Base-by-base conservation (phyloP, 164 flowering plant genomes). In the Buxus sempervirens region DNA sequence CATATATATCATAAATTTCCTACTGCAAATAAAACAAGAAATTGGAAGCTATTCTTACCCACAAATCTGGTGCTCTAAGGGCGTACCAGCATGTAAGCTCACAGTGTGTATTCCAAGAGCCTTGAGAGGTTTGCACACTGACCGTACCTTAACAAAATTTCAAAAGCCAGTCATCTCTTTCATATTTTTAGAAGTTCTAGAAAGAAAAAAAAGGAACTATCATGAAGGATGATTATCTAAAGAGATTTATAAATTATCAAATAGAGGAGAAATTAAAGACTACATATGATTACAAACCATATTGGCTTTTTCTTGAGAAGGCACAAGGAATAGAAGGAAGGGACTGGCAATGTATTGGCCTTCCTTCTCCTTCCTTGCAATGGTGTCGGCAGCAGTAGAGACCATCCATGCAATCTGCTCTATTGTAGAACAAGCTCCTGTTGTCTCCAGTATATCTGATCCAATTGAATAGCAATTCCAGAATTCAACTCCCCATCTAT, bases 341-440 rank as follows among this genome's bases (percentile, higher is more conserved):
- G 99, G 98, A 62, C 70, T 71, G 32, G 55, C 63, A n/a, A 82
- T 49, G 5, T 80, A 75, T 59, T 70, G 56, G 23, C 89, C 95
- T 56, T 86, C 83, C 69, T 81, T 84, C 78, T 92, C 97, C 76
- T 76, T 83, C 54, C 71, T 84, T 58, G 83, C 62, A 74, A 93
- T 83, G 54, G 76, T 76, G 82, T 90, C 97, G 62, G 96, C 86
- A 60, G 93, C 90, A 25, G 80, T 73, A 22, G 97, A 82, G 60
- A 82, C 90, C 9, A 95, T 64, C 98, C 97, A 93, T 42, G 96
- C 93, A 73, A 92, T 86, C 81, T 93, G 84, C 79, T 89, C 88
- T 25, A 65, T 60, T 0, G 76, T 75, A 55, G 86, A 66, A 79
- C 79, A 78, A 72, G 80, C 63, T 61, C 84, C 86, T 74, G 80